These are phyloP conservation scores for Dictyophora rubrovolvata DNA, from an alignment of 768 basidiomycete species.

Conservation along the genomic window DNA sequence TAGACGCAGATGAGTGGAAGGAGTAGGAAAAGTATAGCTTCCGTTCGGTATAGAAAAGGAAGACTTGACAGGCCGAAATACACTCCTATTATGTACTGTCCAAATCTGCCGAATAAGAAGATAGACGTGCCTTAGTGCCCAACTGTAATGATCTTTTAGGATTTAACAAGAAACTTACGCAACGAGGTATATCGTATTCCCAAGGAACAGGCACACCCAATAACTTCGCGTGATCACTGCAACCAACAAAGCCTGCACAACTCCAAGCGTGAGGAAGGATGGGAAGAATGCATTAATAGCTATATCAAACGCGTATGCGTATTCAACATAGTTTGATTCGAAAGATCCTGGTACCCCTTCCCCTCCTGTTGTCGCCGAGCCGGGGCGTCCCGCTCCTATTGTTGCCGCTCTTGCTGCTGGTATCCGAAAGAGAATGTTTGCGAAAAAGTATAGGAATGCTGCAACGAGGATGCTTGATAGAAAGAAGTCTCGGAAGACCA, in stretches of 20 bases:
- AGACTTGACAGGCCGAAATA: constrained; percentile 81
- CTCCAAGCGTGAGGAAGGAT: constrained; percentile 79
- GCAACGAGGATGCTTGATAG: constrained; percentile 65
- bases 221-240: constrained; percentile 74
- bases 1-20: constrained; percentile 81
- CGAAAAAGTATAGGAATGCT: constrained; percentile 63
- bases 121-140: background rate
- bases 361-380: background rate
- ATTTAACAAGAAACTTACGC: constrained; percentile 42
- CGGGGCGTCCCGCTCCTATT: background rate
- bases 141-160: background rate
- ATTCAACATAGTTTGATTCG: constrained; percentile 50
- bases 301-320: constrained; percentile 94
- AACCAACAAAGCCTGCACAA: constrained; percentile 79
- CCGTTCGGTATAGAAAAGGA: constrained; percentile 88
- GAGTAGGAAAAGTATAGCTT: constrained; percentile 83
- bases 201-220: constrained; percentile 91
- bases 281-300: constrained; percentile 98
- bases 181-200: constrained; percentile 84
- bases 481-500: constrained; percentile 87
- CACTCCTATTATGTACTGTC: constrained; percentile 86
- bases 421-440: constrained; percentile 61
- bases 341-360: too few relatives aligned
- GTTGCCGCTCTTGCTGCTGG: constrained; percentile 57
- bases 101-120: constrained; percentile 39